Conservation (phyloP, 2,329 filamentous ascomycete genomes). For the Xylariaceae sp. region DNA sequence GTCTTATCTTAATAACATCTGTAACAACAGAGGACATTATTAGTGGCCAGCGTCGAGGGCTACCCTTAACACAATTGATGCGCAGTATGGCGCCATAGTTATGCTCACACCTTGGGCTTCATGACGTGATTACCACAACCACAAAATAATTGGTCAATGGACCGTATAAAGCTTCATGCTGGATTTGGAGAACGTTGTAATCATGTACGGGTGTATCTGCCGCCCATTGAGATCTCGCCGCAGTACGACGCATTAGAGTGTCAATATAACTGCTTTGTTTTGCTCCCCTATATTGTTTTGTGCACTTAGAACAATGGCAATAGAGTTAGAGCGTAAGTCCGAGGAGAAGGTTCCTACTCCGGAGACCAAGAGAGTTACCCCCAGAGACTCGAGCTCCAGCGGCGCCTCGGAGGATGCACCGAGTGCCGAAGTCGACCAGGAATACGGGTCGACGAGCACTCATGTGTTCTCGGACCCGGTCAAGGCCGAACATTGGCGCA, state of each 20-base stretch:
- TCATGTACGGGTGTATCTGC: too few relatives aligned
- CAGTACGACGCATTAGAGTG: too few relatives aligned
- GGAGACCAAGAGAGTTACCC: background rate
- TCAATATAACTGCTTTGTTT: background rate
- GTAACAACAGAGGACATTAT: background rate
- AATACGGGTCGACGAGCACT: constrained; percentile 39
- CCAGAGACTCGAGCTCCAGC: constrained; percentile 2
- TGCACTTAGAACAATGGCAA: constrained; percentile 4
- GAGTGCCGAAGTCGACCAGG: constrained; percentile 8
- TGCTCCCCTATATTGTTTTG: too few relatives aligned
- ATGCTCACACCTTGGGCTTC: constrained; percentile 17
- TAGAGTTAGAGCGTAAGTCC: constrained; percentile 5
- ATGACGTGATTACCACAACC: constrained; percentile 20
- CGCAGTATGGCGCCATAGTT: constrained; percentile 27
- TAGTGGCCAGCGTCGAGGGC: too few relatives aligned
- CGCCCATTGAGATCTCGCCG: too few relatives aligned
- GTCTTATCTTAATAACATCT: background rate
- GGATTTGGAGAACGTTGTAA: too few relatives aligned
- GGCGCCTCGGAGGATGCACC: constrained; percentile 6
- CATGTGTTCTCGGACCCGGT: constrained; percentile 54
- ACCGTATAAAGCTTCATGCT: background rate
- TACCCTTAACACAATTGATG: constrained; percentile 10
- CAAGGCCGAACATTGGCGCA: constrained; percentile 55
- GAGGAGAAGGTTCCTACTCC: constrained; percentile 8
- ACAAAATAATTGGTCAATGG: background rate